A percentile compares a stretch with the other conserved stretches of the same genome.
Evolutionary conservation across 2,329 filamentous ascomycete genomes (phyloP).

Genomic region (Curvularia spicifera): DNA sequence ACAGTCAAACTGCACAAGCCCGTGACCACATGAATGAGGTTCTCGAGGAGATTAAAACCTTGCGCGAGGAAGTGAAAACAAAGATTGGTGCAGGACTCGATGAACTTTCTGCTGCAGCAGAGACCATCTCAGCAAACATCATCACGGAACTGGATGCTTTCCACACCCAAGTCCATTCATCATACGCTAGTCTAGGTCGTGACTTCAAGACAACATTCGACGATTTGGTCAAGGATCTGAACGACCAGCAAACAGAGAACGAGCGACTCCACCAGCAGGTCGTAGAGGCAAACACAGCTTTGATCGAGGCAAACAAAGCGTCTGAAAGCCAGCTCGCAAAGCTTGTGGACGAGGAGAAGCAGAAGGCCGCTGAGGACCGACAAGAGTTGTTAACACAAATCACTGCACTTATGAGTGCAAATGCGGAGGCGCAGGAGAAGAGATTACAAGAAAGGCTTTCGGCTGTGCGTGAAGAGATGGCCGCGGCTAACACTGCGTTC

Average conservation of each 20-base stretch:
- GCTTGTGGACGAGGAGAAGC: constrained; percentile 76
- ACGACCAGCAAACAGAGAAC: constrained; percentile 77
- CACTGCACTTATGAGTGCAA: constrained; percentile 74
- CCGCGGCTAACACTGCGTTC: constrained; percentile 68
- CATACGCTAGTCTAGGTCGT: constrained; percentile 80
- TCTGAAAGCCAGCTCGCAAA: constrained; percentile 72
- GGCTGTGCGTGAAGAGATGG: constrained; percentile 68
- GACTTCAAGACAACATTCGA: constrained; percentile 90
- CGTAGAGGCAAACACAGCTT: constrained; percentile 69
- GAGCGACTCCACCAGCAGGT: constrained; percentile 75
- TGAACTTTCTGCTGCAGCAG: constrained; percentile 81
- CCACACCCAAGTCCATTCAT: constrained; percentile 79
- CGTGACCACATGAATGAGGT: constrained; percentile 90
- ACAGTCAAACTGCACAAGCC: constrained; percentile 70
- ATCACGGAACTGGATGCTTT: constrained; percentile 85
- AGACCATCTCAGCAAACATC: constrained; percentile 88
- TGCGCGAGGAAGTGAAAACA: constrained; percentile 85
- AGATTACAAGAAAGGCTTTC: constrained; percentile 70
- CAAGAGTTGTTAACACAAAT: constrained; percentile 78
- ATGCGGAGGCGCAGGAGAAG: constrained; percentile 74
- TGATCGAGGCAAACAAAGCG: constrained; percentile 70
- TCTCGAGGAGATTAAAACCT: constrained; percentile 87
- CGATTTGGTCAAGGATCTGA: constrained; percentile 75
- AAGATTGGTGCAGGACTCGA: constrained; percentile 85
- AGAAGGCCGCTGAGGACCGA: constrained; percentile 74